phyloP scores from a whole-genome alignment of 2,329 filamentous ascomycete genomes.

The Colletotrichum chrysophilum region DNA sequence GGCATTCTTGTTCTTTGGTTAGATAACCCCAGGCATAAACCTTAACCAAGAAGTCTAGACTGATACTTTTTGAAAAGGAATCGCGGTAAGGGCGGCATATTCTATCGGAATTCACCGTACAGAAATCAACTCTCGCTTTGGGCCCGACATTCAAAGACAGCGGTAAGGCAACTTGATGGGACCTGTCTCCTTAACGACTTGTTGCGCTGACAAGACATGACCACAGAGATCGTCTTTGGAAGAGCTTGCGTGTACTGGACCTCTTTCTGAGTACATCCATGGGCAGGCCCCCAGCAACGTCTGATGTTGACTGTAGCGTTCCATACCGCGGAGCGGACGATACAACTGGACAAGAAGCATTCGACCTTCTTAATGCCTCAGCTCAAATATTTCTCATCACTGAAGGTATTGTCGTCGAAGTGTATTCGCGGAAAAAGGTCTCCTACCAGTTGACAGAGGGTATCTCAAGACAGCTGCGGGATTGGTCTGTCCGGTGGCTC shows the following conservation, averaged over 20 bases:
- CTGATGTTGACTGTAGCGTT: constrained; percentile 60
- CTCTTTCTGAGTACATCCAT: constrained; percentile 59
- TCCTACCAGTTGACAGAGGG: constrained; percentile 58
- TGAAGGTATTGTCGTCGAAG: constrained; percentile 54
- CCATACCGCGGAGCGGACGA: constrained; percentile 43
- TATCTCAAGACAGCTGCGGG: constrained; percentile 55
- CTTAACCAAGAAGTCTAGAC: not conserved
- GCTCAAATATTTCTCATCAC: constrained; percentile 58
- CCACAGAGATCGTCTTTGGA: constrained; percentile 54
- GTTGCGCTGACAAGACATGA: not conserved
- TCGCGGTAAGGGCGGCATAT: constrained; percentile 57
- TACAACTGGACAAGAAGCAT: constrained; percentile 38
- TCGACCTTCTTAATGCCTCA: constrained; percentile 55
- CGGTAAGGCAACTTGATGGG: constrained; percentile 24
- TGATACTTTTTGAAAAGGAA: constrained; percentile 33
- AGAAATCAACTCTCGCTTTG: constrained; percentile 59
- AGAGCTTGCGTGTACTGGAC: constrained; percentile 57
- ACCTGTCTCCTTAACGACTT: not conserved
- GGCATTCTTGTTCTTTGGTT: constrained; percentile 56
- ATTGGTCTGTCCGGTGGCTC: constrained; percentile 57
- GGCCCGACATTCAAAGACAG: constrained; percentile 43
- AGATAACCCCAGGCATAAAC: not conserved
- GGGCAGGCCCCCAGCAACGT: constrained; percentile 58
- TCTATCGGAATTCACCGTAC: constrained; percentile 58
- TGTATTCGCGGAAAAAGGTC: constrained; percentile 59